phyloP scores from a whole-genome alignment of 768 basidiomycete genomes.

The Glaciozyma martinii region DNA sequence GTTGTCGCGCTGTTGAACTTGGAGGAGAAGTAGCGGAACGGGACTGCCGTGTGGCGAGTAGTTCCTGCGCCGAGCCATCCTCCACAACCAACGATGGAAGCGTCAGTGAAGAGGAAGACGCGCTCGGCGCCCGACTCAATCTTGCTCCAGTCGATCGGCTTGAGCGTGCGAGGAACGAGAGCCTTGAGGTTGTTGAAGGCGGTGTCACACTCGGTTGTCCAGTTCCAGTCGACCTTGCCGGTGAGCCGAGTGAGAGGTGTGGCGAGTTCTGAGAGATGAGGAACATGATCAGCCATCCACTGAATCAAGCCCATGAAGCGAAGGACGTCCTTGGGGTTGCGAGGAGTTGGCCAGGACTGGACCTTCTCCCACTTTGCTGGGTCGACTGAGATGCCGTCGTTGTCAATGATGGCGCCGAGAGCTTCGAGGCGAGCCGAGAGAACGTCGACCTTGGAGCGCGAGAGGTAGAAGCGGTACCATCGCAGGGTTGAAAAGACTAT shows the following conservation, averaged over 20 bases:
- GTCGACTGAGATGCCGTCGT: conserved; percentile 4
- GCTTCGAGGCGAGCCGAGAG: conserved; percentile 23
- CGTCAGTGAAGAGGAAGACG: conserved; percentile 9
- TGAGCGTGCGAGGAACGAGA: background rate
- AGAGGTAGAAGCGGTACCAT: conserved; percentile 38
- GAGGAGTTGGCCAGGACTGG: conserved; percentile 8
- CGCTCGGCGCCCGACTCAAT: background rate
- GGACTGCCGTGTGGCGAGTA: background rate
- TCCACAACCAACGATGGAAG: conserved; percentile 12
- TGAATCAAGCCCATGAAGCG: conserved; percentile 5
- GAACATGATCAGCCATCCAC: conserved; percentile 19
- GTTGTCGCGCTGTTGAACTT: conserved; percentile 14
- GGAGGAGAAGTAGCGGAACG: conserved; percentile 12
- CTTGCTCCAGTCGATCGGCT: background rate
- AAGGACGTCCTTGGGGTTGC: conserved; percentile 8
- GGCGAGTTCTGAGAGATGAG: background rate
- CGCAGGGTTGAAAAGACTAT: conserved; percentile 37
- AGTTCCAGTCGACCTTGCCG: conserved; percentile 12
- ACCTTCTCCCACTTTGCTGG: conserved; percentile 2
- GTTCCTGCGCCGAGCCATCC: conserved; percentile 11
- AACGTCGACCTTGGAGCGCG: conserved; percentile 39
- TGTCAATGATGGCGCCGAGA: conserved; percentile 5
- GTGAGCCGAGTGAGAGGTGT: conserved; percentile 6
- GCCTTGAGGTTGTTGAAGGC: conserved; percentile 2
- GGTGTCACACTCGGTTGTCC: background rate